A percentile compares a stretch with the other conserved stretches of the same genome.
Evolutionary conservation across 257 asterid species (phyloP).

Genomic region (Scutellaria baicalensis): DNA sequence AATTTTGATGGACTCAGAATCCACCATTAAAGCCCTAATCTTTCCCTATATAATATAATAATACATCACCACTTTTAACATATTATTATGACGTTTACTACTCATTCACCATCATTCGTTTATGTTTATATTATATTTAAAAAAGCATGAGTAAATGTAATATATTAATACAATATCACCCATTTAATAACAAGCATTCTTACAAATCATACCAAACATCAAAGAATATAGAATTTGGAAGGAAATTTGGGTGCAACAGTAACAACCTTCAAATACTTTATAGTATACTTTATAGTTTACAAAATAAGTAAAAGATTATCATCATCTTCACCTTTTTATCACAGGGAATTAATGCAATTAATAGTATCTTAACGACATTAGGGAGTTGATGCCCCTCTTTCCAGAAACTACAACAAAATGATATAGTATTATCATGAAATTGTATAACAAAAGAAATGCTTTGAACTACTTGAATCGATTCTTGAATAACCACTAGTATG

Average conservation of each 20-base stretch:
- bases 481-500: background rate
- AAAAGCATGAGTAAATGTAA: no score
- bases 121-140: no score
- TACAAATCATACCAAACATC: background rate
- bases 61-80: no score
- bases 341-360: background rate
- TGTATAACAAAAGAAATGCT: background rate
- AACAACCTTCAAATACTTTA: constrained; percentile 5
- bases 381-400: background rate
- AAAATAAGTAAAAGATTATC: background rate
- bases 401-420: background rate
- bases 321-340: background rate
- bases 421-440: background rate
- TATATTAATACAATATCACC: no score
- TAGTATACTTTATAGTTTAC: no score
- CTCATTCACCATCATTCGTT: no score
- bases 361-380: background rate
- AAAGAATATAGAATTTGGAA: background rate
- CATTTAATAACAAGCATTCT: no score
- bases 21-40: no score
- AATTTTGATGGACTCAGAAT: no score
- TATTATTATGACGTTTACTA: no score
- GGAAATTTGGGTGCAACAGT: background rate
- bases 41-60: no score
- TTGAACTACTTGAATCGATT: background rate